phyloP scores from a whole-genome alignment of 73 alveolate genomes.

The Diophrys sp. region DNA sequence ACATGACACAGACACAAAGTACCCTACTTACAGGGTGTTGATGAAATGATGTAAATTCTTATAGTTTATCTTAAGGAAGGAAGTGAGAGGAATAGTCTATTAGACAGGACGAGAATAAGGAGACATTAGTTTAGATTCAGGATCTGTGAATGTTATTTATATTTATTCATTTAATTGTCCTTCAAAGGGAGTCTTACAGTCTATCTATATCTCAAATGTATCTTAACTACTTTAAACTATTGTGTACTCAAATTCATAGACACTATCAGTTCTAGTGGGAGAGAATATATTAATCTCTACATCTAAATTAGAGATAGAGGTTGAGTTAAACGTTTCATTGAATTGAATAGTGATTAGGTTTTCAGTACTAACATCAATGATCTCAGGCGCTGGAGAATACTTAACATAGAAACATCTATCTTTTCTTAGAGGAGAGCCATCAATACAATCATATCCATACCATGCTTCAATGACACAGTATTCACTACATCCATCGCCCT shows the following conservation, averaged over 20 bases:
- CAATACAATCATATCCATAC: not conserved
- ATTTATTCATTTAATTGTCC: not conserved
- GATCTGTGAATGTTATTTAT: not conserved
- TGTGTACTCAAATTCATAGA: not conserved
- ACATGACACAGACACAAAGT: not conserved
- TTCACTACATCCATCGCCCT: conserved; percentile 46
- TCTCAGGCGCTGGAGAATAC: not conserved
- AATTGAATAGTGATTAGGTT: not conserved
- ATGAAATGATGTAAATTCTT: too few relatives aligned
- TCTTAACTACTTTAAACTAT: not conserved
- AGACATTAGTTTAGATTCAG: too few relatives aligned
- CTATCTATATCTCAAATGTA: too few relatives aligned
- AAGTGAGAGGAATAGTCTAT: too few relatives aligned
- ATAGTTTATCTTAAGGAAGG: too few relatives aligned
- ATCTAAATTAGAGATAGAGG: not conserved
- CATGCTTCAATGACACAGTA: conserved; percentile 20
- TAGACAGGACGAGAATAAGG: too few relatives aligned
- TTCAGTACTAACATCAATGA: not conserved
- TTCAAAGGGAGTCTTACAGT: not conserved
- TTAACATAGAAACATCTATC: not conserved
- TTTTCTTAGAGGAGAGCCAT: not conserved
- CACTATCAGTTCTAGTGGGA: too few relatives aligned
- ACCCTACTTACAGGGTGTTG: not conserved
- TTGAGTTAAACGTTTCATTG: not conserved
- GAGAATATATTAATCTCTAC: too few relatives aligned